phyloP scores from a whole-genome alignment of 108 stramenopile species.

The Fistulifera pelliculosa region DNA sequence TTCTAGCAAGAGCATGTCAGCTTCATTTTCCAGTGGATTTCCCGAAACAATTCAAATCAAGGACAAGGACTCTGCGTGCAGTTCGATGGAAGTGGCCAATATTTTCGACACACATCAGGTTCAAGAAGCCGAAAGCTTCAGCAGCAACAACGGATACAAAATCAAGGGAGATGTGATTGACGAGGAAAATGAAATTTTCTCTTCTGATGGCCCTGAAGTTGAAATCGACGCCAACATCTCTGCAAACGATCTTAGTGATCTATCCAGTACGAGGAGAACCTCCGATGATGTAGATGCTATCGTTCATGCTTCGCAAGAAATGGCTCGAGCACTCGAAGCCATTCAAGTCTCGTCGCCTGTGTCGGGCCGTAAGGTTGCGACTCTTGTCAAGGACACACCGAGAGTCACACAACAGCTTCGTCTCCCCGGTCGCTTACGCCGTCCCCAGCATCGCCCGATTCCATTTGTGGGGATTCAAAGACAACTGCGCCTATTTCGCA shows the following conservation, averaged over 20 bases:
- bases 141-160: background rate
- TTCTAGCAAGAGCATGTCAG: background rate
- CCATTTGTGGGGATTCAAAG: background rate
- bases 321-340: slow-evolving; percentile 2
- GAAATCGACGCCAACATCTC: no score
- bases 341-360: background rate
- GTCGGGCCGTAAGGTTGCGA: no score
- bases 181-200: no score
- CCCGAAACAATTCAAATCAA: background rate
- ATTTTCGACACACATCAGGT: background rate
- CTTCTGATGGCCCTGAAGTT: no score
- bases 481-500: no score
- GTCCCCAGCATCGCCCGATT: background rate
- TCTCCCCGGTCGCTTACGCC: background rate
- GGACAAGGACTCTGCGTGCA: background rate
- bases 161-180: no score
- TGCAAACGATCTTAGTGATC: no score
- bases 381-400: background rate
- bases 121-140: background rate
- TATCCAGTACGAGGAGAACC: background rate
- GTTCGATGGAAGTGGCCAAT: background rate
- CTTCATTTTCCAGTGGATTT: background rate
- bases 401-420: background rate
- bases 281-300: slow-evolving; percentile 5
- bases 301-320: slow-evolving; percentile 6